Conservation (phyloP, 2,329 filamentous ascomycete genomes). For the Lasiodiplodia sp. region DNA sequence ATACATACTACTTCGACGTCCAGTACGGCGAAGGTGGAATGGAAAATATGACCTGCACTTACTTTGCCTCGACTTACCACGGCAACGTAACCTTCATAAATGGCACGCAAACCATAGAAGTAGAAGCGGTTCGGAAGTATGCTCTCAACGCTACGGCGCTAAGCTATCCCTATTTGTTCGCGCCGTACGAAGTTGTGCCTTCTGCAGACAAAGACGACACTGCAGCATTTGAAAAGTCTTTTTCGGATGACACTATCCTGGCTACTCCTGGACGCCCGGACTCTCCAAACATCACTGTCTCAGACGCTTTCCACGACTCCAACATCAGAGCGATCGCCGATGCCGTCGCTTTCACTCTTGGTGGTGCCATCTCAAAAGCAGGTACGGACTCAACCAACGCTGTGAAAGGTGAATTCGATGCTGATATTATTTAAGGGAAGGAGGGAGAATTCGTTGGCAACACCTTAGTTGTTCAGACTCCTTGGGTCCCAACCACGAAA, state of each 20-base stretch:
- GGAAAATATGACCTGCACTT: background rate
- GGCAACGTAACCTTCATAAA: background rate
- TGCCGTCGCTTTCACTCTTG: background rate
- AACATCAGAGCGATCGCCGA: constrained; percentile 2
- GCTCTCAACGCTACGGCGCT: background rate
- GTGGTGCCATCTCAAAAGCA: background rate
- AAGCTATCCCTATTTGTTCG: background rate
- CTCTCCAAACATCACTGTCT: background rate
- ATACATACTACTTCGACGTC: background rate
- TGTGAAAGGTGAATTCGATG: background rate
- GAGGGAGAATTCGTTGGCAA: background rate
- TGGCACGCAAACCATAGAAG: background rate
- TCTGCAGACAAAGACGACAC: background rate
- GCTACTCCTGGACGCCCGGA: background rate
- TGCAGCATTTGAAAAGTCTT: background rate
- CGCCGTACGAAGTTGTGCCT: background rate
- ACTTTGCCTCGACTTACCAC: background rate
- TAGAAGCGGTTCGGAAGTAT: no score
- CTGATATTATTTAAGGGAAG: background rate
- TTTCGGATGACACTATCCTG: background rate
- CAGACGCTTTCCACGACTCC: background rate
- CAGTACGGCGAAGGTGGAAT: background rate
- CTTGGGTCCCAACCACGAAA: no score
- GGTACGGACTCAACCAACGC: background rate
- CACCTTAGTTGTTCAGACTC: background rate